Percentiles rank a stretch among this genome's conserved stretches.
Conservation (phyloP, 2,329 filamentous ascomycete genomes). For the Zymoseptoria ardabiliae region DNA sequence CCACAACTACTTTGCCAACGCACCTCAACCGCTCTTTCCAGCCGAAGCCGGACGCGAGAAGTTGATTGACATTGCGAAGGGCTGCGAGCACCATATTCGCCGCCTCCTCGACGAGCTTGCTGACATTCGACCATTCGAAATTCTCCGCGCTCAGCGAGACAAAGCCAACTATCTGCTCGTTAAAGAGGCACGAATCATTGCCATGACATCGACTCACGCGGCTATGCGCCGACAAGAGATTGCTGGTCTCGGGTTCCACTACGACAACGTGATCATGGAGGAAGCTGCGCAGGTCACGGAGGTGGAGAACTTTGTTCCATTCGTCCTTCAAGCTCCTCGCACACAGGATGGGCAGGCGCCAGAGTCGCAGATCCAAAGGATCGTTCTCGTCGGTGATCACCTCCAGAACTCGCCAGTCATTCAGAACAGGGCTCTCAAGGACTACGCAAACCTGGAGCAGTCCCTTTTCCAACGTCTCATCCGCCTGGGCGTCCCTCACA, state of each 20-base stretch:
- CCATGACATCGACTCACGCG: constrained; percentile 97
- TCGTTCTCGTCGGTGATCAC: constrained; percentile 91
- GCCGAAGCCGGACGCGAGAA: constrained; percentile 55
- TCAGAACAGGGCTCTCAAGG: constrained; percentile 86
- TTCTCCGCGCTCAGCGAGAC: constrained; percentile 78
- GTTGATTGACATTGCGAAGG: constrained; percentile 68
- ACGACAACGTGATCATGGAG: constrained; percentile 97
- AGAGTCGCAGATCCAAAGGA: constrained; percentile 69
- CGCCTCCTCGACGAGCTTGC: constrained; percentile 89
- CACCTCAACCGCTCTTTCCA: constrained; percentile 79
- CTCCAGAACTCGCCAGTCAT: constrained; percentile 94
- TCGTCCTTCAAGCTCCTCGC: constrained; percentile 69
- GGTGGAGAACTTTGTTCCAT: constrained; percentile 90
- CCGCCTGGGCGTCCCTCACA: constrained; percentile 82
- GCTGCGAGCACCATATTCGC: constrained; percentile 80
- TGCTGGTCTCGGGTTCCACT: constrained; percentile 83
- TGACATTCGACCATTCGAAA: constrained; percentile 91
- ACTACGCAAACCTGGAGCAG: constrained; percentile 94
- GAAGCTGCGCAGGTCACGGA: constrained; percentile 97
- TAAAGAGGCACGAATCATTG: constrained; percentile 93
- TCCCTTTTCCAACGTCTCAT: constrained; percentile 88
- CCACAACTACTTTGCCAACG: constrained; percentile 75
- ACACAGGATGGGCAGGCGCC: constrained; percentile 33
- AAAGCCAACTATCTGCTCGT: constrained; percentile 93
- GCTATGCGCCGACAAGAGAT: constrained; percentile 92